These are phyloP conservation scores for Tilletia caries DNA, from an alignment of 1,284 basidiomycete species.

Conservation along the genomic window DNA sequence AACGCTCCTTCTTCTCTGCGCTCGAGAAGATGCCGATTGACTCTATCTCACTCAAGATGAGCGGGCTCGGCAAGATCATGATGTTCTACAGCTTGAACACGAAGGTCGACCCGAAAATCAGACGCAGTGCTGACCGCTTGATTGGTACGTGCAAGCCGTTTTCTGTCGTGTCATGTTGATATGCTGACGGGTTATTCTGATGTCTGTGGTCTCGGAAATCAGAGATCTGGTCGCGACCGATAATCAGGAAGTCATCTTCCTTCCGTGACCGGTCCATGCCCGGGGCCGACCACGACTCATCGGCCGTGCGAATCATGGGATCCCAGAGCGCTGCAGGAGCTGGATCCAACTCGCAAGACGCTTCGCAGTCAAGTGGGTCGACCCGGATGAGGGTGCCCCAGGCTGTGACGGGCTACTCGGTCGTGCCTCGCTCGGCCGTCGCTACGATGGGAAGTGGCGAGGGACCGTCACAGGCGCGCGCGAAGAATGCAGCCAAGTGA, in stretches of 20 bases:
- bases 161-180: not conserved
- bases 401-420: conserved; percentile 10
- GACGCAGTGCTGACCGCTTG: conserved; percentile 76
- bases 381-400: not conserved
- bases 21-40: conserved; percentile 82
- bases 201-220: too few species aligned
- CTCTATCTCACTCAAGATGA: conserved; percentile 83
- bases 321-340: not conserved
- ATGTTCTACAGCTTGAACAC: conserved; percentile 90
- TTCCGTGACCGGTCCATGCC: conserved; percentile 42
- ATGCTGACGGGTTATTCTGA: not conserved
- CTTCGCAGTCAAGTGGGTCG: not conserved
- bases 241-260: conserved; percentile 46
- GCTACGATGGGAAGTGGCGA: not conserved
- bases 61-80: conserved; percentile 82
- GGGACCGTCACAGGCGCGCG: not conserved
- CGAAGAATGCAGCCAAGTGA: not conserved
- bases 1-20: conserved; percentile 81
- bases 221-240: conserved; percentile 52
- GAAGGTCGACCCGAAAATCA: conserved; percentile 76
- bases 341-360: not conserved
- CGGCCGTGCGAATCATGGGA: not conserved
- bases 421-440: not conserved
- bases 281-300: not conserved
- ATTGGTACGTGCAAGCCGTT: conserved; percentile 61